These are phyloP conservation scores for Mycosphaerelloides madeirae DNA, from an alignment of 2,329 filamentous ascomycete species.

Conservation along the genomic window DNA sequence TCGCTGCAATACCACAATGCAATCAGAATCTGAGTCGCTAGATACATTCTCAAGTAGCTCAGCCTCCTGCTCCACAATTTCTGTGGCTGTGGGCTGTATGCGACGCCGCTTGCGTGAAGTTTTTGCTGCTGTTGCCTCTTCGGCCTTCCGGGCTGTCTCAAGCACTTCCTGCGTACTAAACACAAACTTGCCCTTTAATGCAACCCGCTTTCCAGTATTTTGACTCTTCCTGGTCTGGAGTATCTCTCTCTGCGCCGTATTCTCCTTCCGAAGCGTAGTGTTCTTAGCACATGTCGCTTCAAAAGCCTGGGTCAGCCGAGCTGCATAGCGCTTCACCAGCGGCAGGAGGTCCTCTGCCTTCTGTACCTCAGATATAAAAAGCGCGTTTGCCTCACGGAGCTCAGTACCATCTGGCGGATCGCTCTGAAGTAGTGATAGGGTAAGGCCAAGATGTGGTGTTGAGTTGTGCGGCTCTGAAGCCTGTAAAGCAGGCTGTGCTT, in stretches of 20 bases:
- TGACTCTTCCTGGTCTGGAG: conserved; percentile 6
- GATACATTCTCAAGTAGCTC: background rate
- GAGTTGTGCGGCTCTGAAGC: too few relatives aligned
- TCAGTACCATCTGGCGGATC: background rate
- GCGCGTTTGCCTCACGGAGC: background rate
- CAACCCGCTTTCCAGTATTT: conserved; percentile 8
- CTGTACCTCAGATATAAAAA: background rate
- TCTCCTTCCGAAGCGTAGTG: background rate
- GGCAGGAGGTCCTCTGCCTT: background rate
- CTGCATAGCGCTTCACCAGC: background rate
- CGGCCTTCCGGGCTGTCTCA: conserved; percentile 5
- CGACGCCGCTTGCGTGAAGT: background rate
- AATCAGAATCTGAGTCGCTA: background rate
- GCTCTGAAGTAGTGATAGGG: conserved; percentile 1
- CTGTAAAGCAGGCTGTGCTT: too few relatives aligned
- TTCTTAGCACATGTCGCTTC: background rate
- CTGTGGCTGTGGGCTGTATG: background rate
- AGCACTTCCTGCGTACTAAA: conserved; percentile 11
- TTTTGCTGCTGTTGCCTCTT: conserved; percentile 1
- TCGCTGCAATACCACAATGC: background rate
- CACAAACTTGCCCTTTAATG: conserved; percentile 8
- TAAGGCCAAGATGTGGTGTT: too few relatives aligned
- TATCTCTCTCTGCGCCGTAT: conserved; percentile 1
- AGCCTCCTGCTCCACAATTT: conserved; percentile 1
- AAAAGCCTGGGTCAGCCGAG: background rate